Base-by-base conservation (phyloP, 2,329 filamentous ascomycete genomes). In the Davidsoniella australis region DNA sequence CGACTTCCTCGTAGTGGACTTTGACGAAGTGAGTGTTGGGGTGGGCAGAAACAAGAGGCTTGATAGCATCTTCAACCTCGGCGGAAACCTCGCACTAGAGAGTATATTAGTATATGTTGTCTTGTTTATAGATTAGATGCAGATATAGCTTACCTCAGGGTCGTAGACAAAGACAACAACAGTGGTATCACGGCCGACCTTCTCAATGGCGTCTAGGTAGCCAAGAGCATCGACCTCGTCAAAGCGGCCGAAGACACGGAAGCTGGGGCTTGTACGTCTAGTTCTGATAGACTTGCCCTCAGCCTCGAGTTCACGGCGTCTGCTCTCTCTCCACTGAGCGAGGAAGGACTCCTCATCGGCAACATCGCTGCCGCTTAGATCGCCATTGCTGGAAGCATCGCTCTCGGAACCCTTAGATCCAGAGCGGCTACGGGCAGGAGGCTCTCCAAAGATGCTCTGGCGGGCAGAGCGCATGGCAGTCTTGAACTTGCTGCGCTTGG, bases 101-200 rank as follows among this genome's bases (percentile, higher is more conserved):
- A 55, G 45, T 41, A 14, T 24, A 49, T 60, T 56, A 61, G 56
- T 26, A 55, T 36, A 9, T 39, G 43, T 38, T 36, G 42, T 41
- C 36, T 16, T 38, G 2, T 47, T 41, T n/a, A 46, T 48, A 46
- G 17, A 17, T 17, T 10, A 7, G 23, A 39, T 5, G 37, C 10
- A 24, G 26, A 37, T 10, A 47, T 5, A 23, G 66, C 78, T 62
- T 75, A 94, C 87, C 70, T 83, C 75, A 54, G 84, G 75, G 60
- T 95, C 87, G 63, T 87, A 91, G 56, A 98, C 87, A 66, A 89
- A 93, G 24, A 98, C 91, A 2, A 95, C 82, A 2, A 96, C 88
- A 3, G 83, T 75, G 0, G 85, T 89, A 43, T 89, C 84, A 44
- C 79, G 66, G 38, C 78, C 72, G 4, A 89, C 85, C 65, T 86